A percentile compares a stretch with the other conserved stretches of the same genome.
phyloP scores from a whole-genome alignment of 2,329 filamentous ascomycete genomes.

The Hirsutella rhossiliensis region DNA sequence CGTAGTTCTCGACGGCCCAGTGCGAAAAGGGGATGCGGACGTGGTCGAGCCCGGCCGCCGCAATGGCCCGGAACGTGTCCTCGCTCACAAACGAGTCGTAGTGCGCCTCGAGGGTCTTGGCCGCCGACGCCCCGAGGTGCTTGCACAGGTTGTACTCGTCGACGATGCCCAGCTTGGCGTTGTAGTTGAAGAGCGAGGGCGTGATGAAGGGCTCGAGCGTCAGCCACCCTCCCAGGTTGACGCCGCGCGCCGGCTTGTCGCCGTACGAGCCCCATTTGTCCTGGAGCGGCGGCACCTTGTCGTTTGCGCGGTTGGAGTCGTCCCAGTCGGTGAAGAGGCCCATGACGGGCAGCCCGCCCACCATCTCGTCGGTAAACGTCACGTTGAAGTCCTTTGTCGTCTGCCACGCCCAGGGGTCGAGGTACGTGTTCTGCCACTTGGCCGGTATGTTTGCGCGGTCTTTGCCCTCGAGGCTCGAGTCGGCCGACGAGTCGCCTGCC shows the following conservation, averaged over 20 bases:
- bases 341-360: constrained; percentile 85
- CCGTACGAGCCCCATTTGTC: constrained; percentile 67
- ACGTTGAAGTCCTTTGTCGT: constrained; percentile 86
- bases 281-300: constrained; percentile 65
- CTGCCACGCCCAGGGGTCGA: constrained; percentile 88
- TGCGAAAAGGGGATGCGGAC: constrained; percentile 94
- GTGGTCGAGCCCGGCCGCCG: constrained; percentile 81
- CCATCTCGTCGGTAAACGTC: constrained; percentile 75
- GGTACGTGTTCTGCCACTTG: constrained; percentile 58
- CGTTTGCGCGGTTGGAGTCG: constrained; percentile 67
- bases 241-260: constrained; percentile 68
- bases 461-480: constrained; percentile 33
- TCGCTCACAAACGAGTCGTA: constrained; percentile 85
- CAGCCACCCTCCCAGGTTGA: constrained; percentile 91
- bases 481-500: constrained; percentile 13
- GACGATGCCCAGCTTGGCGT: constrained; percentile 52
- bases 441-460: constrained; percentile 47
- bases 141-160: constrained; percentile 77
- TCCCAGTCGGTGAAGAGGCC: constrained; percentile 79
- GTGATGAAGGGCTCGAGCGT: constrained; percentile 92
- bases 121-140: constrained; percentile 54
- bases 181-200: constrained; percentile 73
- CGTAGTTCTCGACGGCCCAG: constrained; percentile 82
- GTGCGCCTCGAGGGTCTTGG: constrained; percentile 71
- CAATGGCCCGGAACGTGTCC: constrained; percentile 72